phyloP scores from a whole-genome alignment of 768 basidiomycete species.

The Russula virescens region DNA sequence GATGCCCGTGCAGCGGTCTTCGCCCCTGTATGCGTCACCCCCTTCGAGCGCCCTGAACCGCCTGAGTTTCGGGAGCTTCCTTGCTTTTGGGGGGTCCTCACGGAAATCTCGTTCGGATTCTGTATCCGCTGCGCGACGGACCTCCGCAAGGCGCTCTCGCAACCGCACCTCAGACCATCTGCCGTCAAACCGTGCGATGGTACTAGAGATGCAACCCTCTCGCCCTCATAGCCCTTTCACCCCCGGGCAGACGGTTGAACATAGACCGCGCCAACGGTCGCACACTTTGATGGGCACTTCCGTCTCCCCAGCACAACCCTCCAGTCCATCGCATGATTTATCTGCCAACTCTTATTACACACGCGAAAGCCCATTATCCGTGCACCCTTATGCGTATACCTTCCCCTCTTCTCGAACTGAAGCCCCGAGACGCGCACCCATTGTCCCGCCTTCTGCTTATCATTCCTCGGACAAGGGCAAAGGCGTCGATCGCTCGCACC shows the following conservation, averaged over 20 bases:
- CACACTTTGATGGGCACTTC: slow-evolving; percentile 22
- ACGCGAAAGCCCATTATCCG: slow-evolving; percentile 23
- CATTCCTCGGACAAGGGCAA: slow-evolving; percentile 27
- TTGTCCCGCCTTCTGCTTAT: slow-evolving; percentile 18
- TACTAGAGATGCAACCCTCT: neutral
- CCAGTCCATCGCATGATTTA: slow-evolving; percentile 19
- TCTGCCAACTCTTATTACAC: slow-evolving; percentile 24
- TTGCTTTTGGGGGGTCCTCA: slow-evolving; percentile 37
- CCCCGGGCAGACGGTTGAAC: slow-evolving; percentile 28
- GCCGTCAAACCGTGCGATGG: slow-evolving; percentile 26
- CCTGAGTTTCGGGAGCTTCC: slow-evolving; percentile 48
- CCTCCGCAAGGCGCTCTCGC: slow-evolving; percentile 6
- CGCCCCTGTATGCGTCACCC: slow-evolving; percentile 25
- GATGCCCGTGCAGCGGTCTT: slow-evolving; percentile 30
- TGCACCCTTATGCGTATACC: slow-evolving; percentile 50
- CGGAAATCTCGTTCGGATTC: slow-evolving; percentile 14
- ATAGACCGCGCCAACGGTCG: slow-evolving; percentile 21
- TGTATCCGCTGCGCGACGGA: neutral
- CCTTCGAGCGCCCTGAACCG: slow-evolving; percentile 33
- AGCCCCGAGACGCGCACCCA: slow-evolving; percentile 20
- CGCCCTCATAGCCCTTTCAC: neutral
- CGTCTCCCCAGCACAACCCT: slow-evolving; percentile 6
- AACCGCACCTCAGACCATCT: slow-evolving; percentile 11
- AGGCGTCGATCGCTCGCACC: slow-evolving; percentile 25
- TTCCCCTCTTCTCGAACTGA: slow-evolving; percentile 28